Conservation (phyloP, 106 monocot species). For the Amphibolis antarctica region DNA sequence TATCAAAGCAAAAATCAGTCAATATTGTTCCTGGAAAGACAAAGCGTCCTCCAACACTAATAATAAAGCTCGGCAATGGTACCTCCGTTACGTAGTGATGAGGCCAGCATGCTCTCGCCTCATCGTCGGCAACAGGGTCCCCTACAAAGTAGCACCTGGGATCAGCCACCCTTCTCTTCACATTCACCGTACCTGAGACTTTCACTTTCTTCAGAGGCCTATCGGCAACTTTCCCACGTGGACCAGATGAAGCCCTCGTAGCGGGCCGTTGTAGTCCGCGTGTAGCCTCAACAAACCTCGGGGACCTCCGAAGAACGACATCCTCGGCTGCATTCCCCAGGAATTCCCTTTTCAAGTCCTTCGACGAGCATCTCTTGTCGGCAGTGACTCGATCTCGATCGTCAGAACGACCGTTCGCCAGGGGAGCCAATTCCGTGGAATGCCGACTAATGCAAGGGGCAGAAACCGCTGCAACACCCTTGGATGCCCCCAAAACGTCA, state of each 20-base stretch:
- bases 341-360: background rate
- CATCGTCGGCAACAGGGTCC: slow-evolving; percentile 54
- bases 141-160: slow-evolving; percentile 43
- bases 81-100: slow-evolving; percentile 58
- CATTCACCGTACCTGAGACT: background rate
- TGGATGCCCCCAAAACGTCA: too few relatives aligned
- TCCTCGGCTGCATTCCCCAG: background rate
- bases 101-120: slow-evolving; percentile 60
- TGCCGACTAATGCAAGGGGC: too few relatives aligned
- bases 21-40: background rate
- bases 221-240: background rate
- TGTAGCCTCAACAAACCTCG: slow-evolving; percentile 1
- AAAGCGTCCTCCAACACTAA: background rate
- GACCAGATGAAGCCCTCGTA: too few relatives aligned
- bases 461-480: too few relatives aligned
- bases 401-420: background rate
- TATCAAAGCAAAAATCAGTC: background rate
- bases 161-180: background rate
- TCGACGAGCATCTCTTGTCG: background rate
- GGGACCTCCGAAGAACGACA: slow-evolving; percentile 1
- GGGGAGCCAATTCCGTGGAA: background rate
- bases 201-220: background rate
- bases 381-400: background rate
- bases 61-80: background rate
- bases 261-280: too few relatives aligned